These are phyloP conservation scores for Fusarium succisae DNA, from an alignment of 2,329 filamentous ascomycete species.

Conservation along the genomic window DNA sequence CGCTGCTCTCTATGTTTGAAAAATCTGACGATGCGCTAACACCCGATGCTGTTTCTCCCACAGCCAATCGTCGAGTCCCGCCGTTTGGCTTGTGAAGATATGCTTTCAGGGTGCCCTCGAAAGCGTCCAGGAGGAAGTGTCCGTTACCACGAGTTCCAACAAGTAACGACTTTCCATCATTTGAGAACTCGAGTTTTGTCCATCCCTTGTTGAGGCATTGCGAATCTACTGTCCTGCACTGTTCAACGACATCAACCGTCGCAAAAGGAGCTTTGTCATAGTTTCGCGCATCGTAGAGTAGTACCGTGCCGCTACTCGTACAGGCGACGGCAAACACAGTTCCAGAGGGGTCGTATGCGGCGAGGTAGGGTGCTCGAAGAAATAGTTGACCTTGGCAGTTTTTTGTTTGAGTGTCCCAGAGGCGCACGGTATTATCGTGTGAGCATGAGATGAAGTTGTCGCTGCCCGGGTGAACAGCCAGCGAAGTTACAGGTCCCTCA, in stretches of 20 bases:
- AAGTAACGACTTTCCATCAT: constrained; percentile 89
- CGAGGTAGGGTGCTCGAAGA: constrained; percentile 81
- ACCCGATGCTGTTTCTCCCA: constrained; percentile 58
- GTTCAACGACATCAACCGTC: constrained; percentile 80
- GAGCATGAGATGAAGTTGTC: constrained; percentile 95
- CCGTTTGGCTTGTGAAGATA: constrained; percentile 71
- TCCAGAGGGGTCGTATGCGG: constrained; percentile 91
- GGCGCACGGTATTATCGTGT: constrained; percentile 86
- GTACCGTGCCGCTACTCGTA: constrained; percentile 78
- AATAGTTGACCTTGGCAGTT: constrained; percentile 83
- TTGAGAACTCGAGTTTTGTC: constrained; percentile 94
- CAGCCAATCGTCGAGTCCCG: constrained; percentile 61
- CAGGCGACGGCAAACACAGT: constrained; percentile 91
- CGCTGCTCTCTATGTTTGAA: constrained; percentile 63
- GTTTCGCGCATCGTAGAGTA: constrained; percentile 93
- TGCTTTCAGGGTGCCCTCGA: constrained; percentile 81
- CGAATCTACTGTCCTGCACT: constrained; percentile 57
- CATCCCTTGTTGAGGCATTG: constrained; percentile 75
- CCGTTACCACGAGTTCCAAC: constrained; percentile 84
- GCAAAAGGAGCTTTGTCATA: constrained; percentile 92
- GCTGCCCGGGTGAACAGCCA: constrained; percentile 83
- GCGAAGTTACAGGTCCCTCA: constrained; percentile 81
- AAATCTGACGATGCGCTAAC: constrained; percentile 50
- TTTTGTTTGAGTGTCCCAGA: constrained; percentile 89
- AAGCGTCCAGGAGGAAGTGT: constrained; percentile 94